phyloP scores from a whole-genome alignment of 345 rosid species.

The Melastoma malabathricum region DNA sequence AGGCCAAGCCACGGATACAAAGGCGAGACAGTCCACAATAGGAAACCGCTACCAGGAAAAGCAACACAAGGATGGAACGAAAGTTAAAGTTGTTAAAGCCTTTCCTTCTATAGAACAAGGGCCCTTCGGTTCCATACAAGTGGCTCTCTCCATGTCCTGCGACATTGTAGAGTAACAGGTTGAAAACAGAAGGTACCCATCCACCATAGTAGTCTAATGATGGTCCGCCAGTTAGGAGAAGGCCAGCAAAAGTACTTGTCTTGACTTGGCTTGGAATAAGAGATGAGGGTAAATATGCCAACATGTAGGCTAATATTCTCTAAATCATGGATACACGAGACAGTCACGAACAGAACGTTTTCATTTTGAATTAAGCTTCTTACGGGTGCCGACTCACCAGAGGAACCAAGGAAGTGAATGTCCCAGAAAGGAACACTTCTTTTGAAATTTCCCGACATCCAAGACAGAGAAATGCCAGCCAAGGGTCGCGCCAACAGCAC shows the following conservation, averaged over 20 bases:
- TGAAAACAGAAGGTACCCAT: slow-evolving; percentile 82
- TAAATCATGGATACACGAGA: too few relatives aligned
- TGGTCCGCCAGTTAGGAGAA: slow-evolving; percentile 53
- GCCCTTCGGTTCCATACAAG: slow-evolving; percentile 81
- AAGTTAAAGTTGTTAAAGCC: slow-evolving; percentile 94
- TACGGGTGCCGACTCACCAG: slow-evolving; percentile 35
- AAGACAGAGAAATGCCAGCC: slow-evolving; percentile 95
- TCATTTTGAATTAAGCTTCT: too few relatives aligned
- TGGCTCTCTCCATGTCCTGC: slow-evolving; percentile 96
- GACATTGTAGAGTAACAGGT: slow-evolving; percentile 86
- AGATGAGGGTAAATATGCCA: too few relatives aligned
- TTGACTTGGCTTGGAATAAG: too few relatives aligned
- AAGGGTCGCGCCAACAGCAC: slow-evolving; percentile 80
- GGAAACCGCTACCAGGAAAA: slow-evolving; percentile 59
- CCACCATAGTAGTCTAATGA: slow-evolving; percentile 50
- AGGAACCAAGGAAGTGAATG: slow-evolving; percentile 34
- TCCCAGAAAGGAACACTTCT: slow-evolving; percentile 55
- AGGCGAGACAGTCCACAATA: slow-evolving; percentile 62
- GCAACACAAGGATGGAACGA: slow-evolving; percentile 65
- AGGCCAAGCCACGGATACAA: slow-evolving; percentile 83
- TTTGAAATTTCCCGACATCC: slow-evolving; percentile 62
- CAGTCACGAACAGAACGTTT: too few relatives aligned
- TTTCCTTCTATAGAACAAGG: slow-evolving; percentile 62
- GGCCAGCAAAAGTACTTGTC: slow-evolving; percentile 35
- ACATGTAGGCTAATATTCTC: too few relatives aligned